Conservation (phyloP, 179 eudicot genomes). For the Heliamphora pulchella region DNA sequence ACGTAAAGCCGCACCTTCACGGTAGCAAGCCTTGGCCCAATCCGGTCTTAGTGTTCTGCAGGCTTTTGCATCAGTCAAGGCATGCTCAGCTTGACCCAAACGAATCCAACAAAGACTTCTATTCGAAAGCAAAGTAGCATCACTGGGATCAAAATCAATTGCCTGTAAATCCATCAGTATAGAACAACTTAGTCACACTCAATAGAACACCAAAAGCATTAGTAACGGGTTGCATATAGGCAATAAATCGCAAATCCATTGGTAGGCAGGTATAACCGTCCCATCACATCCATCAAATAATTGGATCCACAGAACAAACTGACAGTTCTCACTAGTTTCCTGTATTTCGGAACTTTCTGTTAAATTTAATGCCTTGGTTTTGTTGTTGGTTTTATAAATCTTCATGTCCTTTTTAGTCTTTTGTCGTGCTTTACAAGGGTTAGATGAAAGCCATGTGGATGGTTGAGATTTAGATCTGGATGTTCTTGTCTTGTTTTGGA, state of each 20-base stretch:
- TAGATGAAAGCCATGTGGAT: too few relatives aligned
- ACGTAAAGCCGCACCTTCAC: conserved; percentile 90
- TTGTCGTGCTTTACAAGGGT: too few relatives aligned
- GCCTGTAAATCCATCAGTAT: conserved; percentile 51
- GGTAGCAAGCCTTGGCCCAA: conserved; percentile 92
- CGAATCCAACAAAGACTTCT: conserved; percentile 95
- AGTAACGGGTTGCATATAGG: neutral
- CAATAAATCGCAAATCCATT: neutral
- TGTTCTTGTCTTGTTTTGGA: too few relatives aligned
- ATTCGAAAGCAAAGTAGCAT: conserved; percentile 75
- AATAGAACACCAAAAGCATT: neutral
- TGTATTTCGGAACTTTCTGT: too few relatives aligned
- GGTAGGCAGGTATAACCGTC: neutral
- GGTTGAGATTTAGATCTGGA: too few relatives aligned
- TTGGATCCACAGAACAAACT: neutral
- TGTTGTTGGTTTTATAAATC: too few relatives aligned
- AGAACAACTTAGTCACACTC: neutral
- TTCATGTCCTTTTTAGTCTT: too few relatives aligned
- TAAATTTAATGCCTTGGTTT: too few relatives aligned
- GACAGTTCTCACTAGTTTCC: neutral
- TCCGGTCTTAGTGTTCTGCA: conserved; percentile 71
- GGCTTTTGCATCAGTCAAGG: conserved; percentile 70
- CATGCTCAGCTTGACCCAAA: conserved; percentile 79
- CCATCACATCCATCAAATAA: neutral
- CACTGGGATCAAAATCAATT: conserved; percentile 74